A percentile compares a stretch with the other conserved stretches of the same genome.
These are phyloP conservation scores for Podospora didyma DNA, from an alignment of 495 filamentous ascomycete species.

Conservation along the genomic window DNA sequence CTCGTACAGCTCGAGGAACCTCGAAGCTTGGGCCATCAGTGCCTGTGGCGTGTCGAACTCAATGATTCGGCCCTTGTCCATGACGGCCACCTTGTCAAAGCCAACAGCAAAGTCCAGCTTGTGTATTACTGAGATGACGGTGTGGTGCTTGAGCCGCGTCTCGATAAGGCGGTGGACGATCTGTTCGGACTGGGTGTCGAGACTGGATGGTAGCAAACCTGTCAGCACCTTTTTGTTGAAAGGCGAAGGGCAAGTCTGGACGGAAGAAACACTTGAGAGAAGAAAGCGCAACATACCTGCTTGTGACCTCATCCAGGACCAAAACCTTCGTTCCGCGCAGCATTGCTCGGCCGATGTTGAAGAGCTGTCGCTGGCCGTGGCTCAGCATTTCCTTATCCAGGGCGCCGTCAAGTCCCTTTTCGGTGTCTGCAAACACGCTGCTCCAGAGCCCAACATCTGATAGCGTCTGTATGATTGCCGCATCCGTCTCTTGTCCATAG, in stretches of 20 bases:
- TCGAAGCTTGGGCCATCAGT: neutral
- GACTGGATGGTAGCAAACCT: too few relatives aligned
- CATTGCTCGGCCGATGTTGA: constrained; percentile 56
- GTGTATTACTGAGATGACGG: constrained; percentile 41
- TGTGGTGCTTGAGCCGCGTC: constrained; percentile 34
- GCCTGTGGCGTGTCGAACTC: constrained; percentile 15
- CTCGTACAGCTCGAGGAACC: neutral
- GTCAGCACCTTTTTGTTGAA: too few relatives aligned
- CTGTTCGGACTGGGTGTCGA: constrained; percentile 37
- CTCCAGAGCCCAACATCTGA: constrained; percentile 5
- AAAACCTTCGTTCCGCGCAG: constrained; percentile 31
- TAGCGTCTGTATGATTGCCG: constrained; percentile 1
- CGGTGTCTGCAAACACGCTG: neutral
- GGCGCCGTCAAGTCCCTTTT: constrained; percentile 35
- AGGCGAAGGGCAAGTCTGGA: too few relatives aligned
- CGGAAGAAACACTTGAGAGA: too few relatives aligned
- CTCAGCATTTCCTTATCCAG: constrained; percentile 49
- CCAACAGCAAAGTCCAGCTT: constrained; percentile 38
- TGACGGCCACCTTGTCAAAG: constrained; percentile 37
- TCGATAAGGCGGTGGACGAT: constrained; percentile 36
- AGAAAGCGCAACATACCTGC: constrained; percentile 8
- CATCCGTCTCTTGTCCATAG: neutral
- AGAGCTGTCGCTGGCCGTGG: constrained; percentile 58
- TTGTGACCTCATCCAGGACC: constrained; percentile 32
- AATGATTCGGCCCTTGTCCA: constrained; percentile 33